phyloP scores from a whole-genome alignment of 139 green algal species.

The Closterium sp. region DNA sequence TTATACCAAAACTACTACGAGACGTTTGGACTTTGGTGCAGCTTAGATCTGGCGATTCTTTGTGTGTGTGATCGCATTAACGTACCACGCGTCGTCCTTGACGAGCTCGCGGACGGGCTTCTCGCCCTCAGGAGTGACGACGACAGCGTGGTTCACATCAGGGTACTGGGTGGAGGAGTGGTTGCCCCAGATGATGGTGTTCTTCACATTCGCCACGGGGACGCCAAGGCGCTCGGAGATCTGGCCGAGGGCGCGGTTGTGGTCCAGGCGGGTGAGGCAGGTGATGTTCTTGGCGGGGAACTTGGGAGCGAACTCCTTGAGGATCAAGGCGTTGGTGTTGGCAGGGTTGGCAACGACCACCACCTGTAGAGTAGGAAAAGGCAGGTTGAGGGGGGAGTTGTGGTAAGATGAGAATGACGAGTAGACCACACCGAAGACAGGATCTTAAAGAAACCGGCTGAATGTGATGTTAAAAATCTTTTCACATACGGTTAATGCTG shows the following conservation, averaged over 20 bases:
- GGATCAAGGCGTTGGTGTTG: conserved; percentile 91
- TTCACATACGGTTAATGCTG: too few relatives aligned
- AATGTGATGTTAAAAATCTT: too few relatives aligned
- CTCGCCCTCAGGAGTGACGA: conserved; percentile 60
- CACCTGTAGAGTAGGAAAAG: conserved; percentile 62
- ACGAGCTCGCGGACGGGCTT: conserved; percentile 65
- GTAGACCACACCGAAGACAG: neutral
- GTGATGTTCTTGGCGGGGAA: conserved; percentile 90
- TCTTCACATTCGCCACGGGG: conserved; percentile 76
- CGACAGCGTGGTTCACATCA: conserved; percentile 88
- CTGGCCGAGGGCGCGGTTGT: conserved; percentile 92
- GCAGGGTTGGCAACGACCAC: conserved; percentile 95
- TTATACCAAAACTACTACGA: too few relatives aligned
- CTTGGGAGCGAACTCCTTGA: conserved; percentile 76
- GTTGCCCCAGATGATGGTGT: conserved; percentile 98
- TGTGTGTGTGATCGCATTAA: neutral
- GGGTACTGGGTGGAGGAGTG: conserved; percentile 91
- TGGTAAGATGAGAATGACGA: neutral
- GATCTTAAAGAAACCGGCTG: neutral
- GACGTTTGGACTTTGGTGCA: too few relatives aligned
- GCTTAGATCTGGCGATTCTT: neutral
- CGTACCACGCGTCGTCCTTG: conserved; percentile 53
- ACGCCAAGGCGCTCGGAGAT: conserved; percentile 67
- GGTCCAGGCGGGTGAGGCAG: conserved; percentile 87
- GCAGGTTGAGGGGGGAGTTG: neutral